Evolutionary conservation across 2,329 filamentous ascomycete genomes (phyloP).

Genomic region (Beauveria sp.): DNA sequence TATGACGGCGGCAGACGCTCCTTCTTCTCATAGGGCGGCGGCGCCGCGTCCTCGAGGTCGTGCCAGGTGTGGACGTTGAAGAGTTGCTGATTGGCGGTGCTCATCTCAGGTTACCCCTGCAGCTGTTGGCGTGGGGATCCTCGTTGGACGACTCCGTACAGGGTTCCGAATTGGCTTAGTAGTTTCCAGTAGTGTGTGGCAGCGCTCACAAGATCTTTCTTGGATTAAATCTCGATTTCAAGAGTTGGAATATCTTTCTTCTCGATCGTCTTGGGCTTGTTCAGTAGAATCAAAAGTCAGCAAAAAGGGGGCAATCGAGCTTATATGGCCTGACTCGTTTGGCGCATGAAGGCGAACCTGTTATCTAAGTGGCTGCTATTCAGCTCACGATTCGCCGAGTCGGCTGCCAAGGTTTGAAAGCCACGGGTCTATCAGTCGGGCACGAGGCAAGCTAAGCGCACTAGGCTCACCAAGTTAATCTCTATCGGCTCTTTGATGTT

Average conservation of each 20-base stretch:
- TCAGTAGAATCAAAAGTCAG: not conserved
- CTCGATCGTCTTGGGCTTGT: not conserved
- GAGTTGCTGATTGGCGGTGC: not conserved
- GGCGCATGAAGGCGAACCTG: not conserved
- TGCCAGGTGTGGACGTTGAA: not conserved
- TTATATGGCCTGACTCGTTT: conserved; percentile 6
- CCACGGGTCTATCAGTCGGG: not conserved
- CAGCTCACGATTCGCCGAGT: conserved; percentile 3
- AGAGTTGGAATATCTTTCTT: not conserved
- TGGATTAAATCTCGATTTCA: not conserved
- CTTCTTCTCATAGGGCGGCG: conserved; percentile 8
- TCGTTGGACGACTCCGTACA: not conserved
- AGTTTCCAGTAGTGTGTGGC: not conserved
- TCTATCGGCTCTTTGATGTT: no score
- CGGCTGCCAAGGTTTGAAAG: not conserved
- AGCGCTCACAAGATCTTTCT: not conserved
- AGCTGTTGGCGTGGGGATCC: not conserved
- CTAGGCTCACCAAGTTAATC: not conserved
- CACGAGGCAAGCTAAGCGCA: not conserved
- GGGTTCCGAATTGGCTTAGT: no score
- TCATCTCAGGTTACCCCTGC: not conserved
- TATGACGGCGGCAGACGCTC: conserved; percentile 6
- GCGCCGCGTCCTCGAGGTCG: not conserved
- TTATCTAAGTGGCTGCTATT: conserved; percentile 1
- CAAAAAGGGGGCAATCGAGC: not conserved